A percentile compares a stretch with the other conserved stretches of the same genome.
Conservation (phyloP, 2,329 filamentous ascomycete genomes). For the Hypoxylon rubiginosum region DNA sequence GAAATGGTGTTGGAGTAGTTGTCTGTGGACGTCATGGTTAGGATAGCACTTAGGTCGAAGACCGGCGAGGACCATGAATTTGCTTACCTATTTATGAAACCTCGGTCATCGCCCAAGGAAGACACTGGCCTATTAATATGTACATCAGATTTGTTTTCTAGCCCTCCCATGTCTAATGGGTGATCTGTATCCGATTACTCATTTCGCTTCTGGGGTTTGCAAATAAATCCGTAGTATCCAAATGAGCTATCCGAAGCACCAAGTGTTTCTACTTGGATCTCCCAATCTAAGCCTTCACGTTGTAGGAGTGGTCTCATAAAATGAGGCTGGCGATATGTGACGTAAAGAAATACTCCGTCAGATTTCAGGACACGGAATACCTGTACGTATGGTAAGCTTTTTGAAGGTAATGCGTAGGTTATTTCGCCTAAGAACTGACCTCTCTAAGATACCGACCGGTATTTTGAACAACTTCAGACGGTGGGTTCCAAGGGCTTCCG, state of each 20-base stretch:
- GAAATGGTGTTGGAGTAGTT: too few species aligned
- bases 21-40: too few species aligned
- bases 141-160: not conserved
- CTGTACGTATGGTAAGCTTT: slow-evolving; percentile 45
- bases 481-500: slow-evolving; percentile 66
- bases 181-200: not conserved
- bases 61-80: too few species aligned
- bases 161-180: not conserved
- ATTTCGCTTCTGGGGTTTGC: not conserved
- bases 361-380: slow-evolving; percentile 62
- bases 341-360: slow-evolving; percentile 63
- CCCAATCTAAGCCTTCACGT: slow-evolving; percentile 57
- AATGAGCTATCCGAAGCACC: slow-evolving; percentile 58
- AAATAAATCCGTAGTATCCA: slow-evolving; percentile 61
- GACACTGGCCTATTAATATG: not conserved
- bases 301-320: slow-evolving; percentile 65
- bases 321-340: slow-evolving; percentile 68
- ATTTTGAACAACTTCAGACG: slow-evolving; percentile 62
- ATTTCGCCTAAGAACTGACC: slow-evolving; percentile 50
- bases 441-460: slow-evolving; percentile 64
- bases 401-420: not conserved
- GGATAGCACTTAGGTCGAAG: too few species aligned
- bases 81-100: too few species aligned
- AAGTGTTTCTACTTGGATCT: slow-evolving; percentile 59
- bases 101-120: not conserved